Evolutionary conservation across 495 filamentous ascomycete species (phyloP), one percentile per base, ranked within the genome.

Genomic region (Chaetomidium leptoderma): DNA sequence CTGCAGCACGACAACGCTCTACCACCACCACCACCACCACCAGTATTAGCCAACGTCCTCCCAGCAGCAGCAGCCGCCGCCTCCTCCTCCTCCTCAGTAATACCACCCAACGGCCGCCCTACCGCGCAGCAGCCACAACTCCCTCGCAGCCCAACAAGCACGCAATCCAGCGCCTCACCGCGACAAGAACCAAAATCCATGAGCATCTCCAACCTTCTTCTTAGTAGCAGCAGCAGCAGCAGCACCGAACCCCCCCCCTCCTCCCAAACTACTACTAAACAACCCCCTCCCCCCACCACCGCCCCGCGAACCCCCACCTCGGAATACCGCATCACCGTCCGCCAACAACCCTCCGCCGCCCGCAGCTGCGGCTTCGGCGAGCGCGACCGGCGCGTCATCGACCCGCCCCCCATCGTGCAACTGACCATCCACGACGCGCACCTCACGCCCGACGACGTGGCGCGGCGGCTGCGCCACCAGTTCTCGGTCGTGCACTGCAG

Each of bases 361-460:
- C 83, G 93, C 66, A 90, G 91, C 45, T 97, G 93, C 71, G 92
- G 93, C 8, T 95, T 95, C 61, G 92, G 92, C 52, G 93, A 97
- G 70, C 76, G 92, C 64, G 93, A 98, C 70, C 86, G 93, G 27
- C 83, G 93, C 53, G 89, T 95, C 27, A 90, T 98, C 46, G 93
- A 98, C 63, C 93, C 93, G 14, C 93, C 93, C 11, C 93, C 93
- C 23, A 96, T 98, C 64, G 83, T 98, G 14, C 88, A 97, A 65
- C 83, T 98, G 32, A 81, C 82, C 23, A 79, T 95, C 46, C 83
- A 81, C 43, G 84, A 92, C 60, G 81, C 72, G 63, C 83, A 68
- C 65, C 79, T 63, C 63, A 76, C 55, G 66, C 74, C 45, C 37
- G 78, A 69, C 67, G 76, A 80, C 73, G 85, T 78, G 49, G 73